Base-by-base conservation (phyloP, 139 green algal species). In the Auxenochlorella pyrenoidosa region DNA sequence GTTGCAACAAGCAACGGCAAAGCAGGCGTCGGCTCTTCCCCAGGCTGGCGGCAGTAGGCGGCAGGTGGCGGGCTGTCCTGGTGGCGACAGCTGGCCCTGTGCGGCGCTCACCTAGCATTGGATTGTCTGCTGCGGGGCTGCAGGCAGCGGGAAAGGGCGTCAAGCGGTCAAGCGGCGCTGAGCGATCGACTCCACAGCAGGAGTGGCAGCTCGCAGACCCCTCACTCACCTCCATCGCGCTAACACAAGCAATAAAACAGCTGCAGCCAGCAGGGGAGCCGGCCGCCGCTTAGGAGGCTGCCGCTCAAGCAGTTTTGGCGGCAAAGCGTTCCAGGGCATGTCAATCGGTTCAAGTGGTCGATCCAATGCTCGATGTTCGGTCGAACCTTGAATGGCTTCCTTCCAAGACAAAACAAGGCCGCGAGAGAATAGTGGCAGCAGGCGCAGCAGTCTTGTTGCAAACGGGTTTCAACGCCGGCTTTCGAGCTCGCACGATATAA, bases 321-420 rank as follows among this genome's bases (percentile, higher is more conserved):
- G 75, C 44, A 81, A 30, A 6, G 51, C 44, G 43, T 81, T 81
- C 75, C 75, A 81, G 43, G 43, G 22, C 75, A 81, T 81, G 30
- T 21, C 12, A 26, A 41, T 32, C 0, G 13, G 70, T 93, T 92
- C 81, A 93, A 63, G 22, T 22, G 2, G 16, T 24, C 54, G 54
- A 63, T 63, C 54, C 54, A 63, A 63, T 63, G 54, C 54, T 24
- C 54, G 54, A 63, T 63, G 54, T 63, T 63, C 54, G 54, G 22
- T 63, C 22, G 54, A 2, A 24, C 2, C 16, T 24, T 13, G 1
- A 24, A 47, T 47, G 36, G 5, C 3, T 19, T 0, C 18, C 70
- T 30, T 21, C n/a, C 34, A 36, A 8, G 70, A 34, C 34, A 13
- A 24, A 16, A 73, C 18, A 21, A 34, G 63, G 63, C 28, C 30